phyloP scores from a whole-genome alignment of 768 basidiomycete species.

The Collybia sordida region DNA sequence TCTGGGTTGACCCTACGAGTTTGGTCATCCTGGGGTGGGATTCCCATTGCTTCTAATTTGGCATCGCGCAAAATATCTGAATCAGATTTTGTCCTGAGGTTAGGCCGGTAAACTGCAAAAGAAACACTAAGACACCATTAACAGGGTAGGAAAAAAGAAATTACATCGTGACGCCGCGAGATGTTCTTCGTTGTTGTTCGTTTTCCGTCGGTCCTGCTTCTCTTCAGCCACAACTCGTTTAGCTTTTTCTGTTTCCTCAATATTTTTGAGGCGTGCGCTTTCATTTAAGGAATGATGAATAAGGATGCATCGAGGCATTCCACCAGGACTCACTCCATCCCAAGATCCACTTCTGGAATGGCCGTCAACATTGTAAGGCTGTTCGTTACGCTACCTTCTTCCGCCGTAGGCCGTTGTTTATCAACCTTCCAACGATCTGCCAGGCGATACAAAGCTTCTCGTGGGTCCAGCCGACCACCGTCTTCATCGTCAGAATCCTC shows the following conservation, averaged over 20 bases:
- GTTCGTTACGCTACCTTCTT: conserved; percentile 93
- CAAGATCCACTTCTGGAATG: conserved; percentile 97
- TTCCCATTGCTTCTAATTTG: conserved; percentile 81
- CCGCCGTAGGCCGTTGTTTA: conserved; percentile 56
- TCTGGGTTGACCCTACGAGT: conserved; percentile 49
- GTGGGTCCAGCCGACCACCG: conserved; percentile 58
- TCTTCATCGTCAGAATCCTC: conserved; percentile 46
- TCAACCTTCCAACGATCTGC: conserved; percentile 65
- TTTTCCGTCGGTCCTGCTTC: conserved; percentile 55
- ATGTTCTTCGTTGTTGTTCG: conserved; percentile 72
- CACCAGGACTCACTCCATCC: conserved; percentile 90
- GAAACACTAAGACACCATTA: background rate
- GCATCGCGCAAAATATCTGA: conserved; percentile 87
- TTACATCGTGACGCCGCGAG: conserved; percentile 85
- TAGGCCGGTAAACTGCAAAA: conserved; percentile 77
- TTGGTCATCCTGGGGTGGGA: conserved; percentile 55
- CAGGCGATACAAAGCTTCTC: conserved; percentile 76
- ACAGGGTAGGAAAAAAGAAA: conserved; percentile 22
- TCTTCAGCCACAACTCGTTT: conserved; percentile 83
- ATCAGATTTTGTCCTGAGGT: conserved; percentile 82
- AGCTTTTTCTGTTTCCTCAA: conserved; percentile 96
- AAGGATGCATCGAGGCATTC: no score
- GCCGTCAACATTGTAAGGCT: conserved; percentile 95
- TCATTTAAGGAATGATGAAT: background rate
- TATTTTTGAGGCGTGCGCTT: conserved; percentile 89